phyloP scores from a whole-genome alignment of 2,329 filamentous ascomycete species.

The Ophiosphaerella herpotricha region DNA sequence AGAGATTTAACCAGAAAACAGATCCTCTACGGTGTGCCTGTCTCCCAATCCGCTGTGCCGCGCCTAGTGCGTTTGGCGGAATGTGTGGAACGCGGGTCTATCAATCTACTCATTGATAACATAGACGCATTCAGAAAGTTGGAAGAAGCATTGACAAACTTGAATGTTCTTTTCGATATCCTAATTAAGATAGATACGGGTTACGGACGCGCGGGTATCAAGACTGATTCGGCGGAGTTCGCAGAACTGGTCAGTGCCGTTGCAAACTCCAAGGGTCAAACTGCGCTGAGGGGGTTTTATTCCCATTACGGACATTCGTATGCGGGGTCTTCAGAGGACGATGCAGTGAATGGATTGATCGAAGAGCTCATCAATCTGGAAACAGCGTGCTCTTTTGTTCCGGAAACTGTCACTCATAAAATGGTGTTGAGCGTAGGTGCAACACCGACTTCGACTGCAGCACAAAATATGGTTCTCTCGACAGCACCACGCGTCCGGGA shows the following conservation, averaged over 20 bases:
- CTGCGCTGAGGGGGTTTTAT: constrained; percentile 67
- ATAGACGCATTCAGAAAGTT: constrained; percentile 52
- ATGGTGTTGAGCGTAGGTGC: constrained; percentile 72
- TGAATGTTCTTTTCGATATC: constrained; percentile 51
- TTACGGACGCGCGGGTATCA: constrained; percentile 70
- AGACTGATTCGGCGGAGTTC: constrained; percentile 55
- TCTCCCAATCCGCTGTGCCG: constrained; percentile 63
- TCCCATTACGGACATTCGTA: constrained; percentile 77
- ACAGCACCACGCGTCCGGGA: constrained; percentile 44
- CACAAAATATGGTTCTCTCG: constrained; percentile 61
- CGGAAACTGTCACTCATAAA: constrained; percentile 32
- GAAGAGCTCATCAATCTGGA: constrained; percentile 63
- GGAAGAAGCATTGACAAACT: constrained; percentile 44
- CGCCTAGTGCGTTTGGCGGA: constrained; percentile 63
- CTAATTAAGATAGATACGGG: constrained; percentile 79
- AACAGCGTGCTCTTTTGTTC: constrained; percentile 51
- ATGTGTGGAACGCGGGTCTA: constrained; percentile 56
- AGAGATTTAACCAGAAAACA: constrained; percentile 25
- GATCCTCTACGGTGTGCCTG: constrained; percentile 74
- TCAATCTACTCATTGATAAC: constrained; percentile 74
- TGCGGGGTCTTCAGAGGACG: constrained; percentile 56
- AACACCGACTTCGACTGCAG: constrained; percentile 71
- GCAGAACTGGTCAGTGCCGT: constrained; percentile 49
- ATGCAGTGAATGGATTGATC: constrained; percentile 64
- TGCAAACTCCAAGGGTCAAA: constrained; percentile 21